Percentiles rank a stretch among this genome's conserved stretches.
Conservation (phyloP, 352 stramenopile species). For the Phytophthora aleatoria region DNA sequence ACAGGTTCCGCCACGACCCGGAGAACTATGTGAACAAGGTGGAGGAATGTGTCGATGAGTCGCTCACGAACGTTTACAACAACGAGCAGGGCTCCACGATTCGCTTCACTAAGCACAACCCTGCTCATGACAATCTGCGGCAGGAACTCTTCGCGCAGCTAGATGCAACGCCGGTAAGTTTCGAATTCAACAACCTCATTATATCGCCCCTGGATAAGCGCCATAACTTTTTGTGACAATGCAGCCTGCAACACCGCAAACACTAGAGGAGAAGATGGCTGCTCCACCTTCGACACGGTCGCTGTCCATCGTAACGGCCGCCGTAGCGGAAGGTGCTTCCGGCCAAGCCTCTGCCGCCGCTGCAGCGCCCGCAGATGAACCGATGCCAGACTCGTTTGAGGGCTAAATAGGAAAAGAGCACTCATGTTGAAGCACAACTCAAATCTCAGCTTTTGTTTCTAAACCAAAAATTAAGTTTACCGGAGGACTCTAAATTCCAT, state of each 20-base stretch:
- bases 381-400: conserved; percentile 41
- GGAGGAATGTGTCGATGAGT: conserved; percentile 91
- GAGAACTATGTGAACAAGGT: conserved; percentile 91
- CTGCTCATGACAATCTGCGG: conserved; percentile 78
- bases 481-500: background rate
- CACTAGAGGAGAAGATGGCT: conserved; percentile 46
- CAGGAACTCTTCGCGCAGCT: conserved; percentile 83
- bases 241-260: conserved; percentile 30
- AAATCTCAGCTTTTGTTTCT: no score
- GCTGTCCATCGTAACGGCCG: conserved; percentile 47
- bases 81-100: conserved; percentile 92
- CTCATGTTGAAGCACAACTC: conserved; percentile 9
- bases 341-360: conserved; percentile 16
- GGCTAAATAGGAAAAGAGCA: conserved; percentile 16
- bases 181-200: background rate
- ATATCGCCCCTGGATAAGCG: background rate
- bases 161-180: conserved; percentile 34
- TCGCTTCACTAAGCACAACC: conserved; percentile 84
- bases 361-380: conserved; percentile 34
- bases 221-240: background rate
- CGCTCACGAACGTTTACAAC: conserved; percentile 93
- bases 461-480: no score
- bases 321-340: conserved; percentile 34
- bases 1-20: conserved; percentile 79
- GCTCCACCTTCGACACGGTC: conserved; percentile 34